Conservation (phyloP, 2,329 filamentous ascomycete species). For the Ophiocordyceps australis region DNA sequence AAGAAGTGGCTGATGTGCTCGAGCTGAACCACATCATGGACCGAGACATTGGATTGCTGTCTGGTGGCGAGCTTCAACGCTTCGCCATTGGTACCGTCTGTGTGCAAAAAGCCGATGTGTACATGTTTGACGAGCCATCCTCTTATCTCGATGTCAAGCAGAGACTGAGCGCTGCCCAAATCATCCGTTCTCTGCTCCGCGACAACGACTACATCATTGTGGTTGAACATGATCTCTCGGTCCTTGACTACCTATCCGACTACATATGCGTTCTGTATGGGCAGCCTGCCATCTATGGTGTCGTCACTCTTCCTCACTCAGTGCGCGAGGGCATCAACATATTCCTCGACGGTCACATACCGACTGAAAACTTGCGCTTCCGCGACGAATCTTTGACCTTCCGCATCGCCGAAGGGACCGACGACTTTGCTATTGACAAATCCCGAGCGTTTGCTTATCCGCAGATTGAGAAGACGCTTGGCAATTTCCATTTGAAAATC, state of each 20-base stretch:
- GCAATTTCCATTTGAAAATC: constrained; percentile 68
- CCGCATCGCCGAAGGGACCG: constrained; percentile 74
- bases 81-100: constrained; percentile 95
- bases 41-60: constrained; percentile 76
- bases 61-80: constrained; percentile 93
- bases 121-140: constrained; percentile 99
- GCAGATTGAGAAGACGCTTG: constrained; percentile 81
- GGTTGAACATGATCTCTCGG: constrained; percentile 97
- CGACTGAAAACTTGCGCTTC: constrained; percentile 96
- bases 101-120: constrained; percentile 90
- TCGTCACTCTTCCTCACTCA: constrained; percentile 86
- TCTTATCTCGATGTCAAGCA: constrained; percentile 99
- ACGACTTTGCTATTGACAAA: constrained; percentile 76
- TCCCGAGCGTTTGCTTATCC: constrained; percentile 77
- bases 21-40: constrained; percentile 82
- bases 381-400: constrained; percentile 93
- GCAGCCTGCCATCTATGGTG: constrained; percentile 88
- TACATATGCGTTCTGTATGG: constrained; percentile 97
- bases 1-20: constrained; percentile 68
- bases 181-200: constrained; percentile 79
- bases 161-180: constrained; percentile 76
- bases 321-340: constrained; percentile 99
- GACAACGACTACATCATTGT: constrained; percentile 94
- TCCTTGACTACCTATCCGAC: constrained; percentile 95
- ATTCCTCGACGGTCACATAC: constrained; percentile 95